Evolutionary conservation across 371 early-diverging fungal species (phyloP).

Genomic region (Mortierella sp.): DNA sequence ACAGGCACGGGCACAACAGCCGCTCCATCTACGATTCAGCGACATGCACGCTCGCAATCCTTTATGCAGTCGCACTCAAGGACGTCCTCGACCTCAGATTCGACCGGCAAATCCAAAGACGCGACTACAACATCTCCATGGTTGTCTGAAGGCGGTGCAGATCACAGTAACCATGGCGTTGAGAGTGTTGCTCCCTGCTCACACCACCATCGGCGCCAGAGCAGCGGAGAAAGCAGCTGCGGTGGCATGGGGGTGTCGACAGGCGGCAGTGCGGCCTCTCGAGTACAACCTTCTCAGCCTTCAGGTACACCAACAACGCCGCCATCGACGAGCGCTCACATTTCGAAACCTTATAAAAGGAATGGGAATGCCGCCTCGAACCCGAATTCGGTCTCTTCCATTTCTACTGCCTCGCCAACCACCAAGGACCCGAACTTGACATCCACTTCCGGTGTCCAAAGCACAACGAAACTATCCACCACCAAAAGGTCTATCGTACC

Average conservation of each 20-base stretch:
- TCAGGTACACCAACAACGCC: not conserved
- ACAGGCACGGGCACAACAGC: too few species aligned
- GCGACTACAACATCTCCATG: too few species aligned
- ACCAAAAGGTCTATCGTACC: conserved; percentile 9
- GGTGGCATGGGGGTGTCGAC: not conserved
- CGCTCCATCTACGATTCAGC: too few species aligned
- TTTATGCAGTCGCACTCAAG: too few species aligned
- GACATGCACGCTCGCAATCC: too few species aligned
- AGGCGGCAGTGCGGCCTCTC: not conserved
- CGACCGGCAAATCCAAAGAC: too few species aligned
- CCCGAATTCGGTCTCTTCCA: conserved; percentile 6
- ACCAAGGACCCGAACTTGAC: not conserved
- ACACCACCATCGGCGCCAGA: not conserved
- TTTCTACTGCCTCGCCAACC: not conserved
- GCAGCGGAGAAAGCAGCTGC: conserved; percentile 1
- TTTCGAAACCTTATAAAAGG: conserved; percentile 12
- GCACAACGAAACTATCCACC: not conserved
- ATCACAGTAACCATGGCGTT: too few species aligned
- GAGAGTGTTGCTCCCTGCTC: not conserved
- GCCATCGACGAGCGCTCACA: not conserved
- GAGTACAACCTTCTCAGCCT: not conserved
- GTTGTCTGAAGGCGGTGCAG: too few species aligned
- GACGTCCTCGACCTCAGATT: too few species aligned
- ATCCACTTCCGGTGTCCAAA: not conserved
- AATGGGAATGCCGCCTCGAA: not conserved